Evolutionary conservation across 805 yeast species (phyloP).

Genomic region (Ogataea siamensis): DNA sequence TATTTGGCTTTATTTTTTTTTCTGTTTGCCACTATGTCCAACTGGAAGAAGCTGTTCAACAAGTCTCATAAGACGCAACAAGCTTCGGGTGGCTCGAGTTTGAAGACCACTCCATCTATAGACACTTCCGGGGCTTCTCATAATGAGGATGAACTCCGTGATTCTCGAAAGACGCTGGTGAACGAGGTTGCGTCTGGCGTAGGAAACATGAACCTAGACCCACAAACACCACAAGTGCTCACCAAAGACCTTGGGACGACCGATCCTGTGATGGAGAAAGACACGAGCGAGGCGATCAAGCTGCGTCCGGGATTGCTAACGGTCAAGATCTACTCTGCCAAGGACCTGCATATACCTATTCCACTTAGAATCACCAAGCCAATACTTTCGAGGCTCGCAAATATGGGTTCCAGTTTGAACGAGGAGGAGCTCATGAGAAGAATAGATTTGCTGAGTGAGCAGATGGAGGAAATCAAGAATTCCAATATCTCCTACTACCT

Average conservation of each 20-base stretch:
- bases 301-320: conserved; percentile 69
- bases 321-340: conserved; percentile 71
- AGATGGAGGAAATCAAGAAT: conserved; percentile 28
- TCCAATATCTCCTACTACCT: conserved; percentile 34
- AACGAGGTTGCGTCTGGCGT: conserved; percentile 17
- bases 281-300: conserved; percentile 11
- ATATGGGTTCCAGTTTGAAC: conserved; percentile 46
- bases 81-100: conserved; percentile 16
- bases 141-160: conserved; percentile 17
- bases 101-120: conserved; percentile 12
- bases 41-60: conserved; percentile 33
- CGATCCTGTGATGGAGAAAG: conserved; percentile 34
- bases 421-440: conserved; percentile 33
- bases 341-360: conserved; percentile 67
- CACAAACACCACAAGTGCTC: conserved; percentile 22
- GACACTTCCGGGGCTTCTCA: conserved; percentile 15
- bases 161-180: conserved; percentile 25
- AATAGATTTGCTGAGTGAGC: conserved; percentile 33
- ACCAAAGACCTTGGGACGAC: conserved; percentile 31
- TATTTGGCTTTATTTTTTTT: conserved; percentile 2
- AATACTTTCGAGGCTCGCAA: conserved; percentile 62
- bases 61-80: conserved; percentile 19
- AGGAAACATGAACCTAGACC: conserved; percentile 11
- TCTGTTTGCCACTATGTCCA: conserved; percentile 28
- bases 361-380: conserved; percentile 63